Base-by-base conservation (phyloP, 164 flowering plant species). In the Pachysandra terminalis region DNA sequence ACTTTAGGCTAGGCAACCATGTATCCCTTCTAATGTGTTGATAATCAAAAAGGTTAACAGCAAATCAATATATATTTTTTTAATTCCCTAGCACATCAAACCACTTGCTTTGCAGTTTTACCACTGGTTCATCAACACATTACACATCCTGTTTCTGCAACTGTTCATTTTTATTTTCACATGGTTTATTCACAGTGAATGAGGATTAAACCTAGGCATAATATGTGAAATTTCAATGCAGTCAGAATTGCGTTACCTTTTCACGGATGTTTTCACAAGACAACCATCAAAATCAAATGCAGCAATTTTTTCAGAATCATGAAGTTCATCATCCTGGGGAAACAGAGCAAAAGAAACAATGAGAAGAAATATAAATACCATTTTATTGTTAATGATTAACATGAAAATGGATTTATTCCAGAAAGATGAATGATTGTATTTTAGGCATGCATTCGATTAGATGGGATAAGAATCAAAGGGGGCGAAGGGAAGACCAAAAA, bases 201-300 rank as follows among this genome's bases (percentile, higher is more conserved):
- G 24, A 3, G 7, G 55, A 68, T 45, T n/a, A 16, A 45, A 59
- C 12, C 17, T 51, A 48, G 23, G 26, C 12, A 49, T 19, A 51
- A 61, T 60, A 61, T 48, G n/a, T 32, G 3, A 7, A 32, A 32
- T 32, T 3, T 32, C 37, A 32, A 40, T 65, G 17, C 5, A 35
- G 26, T 28, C 61, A 74, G 24, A 59, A 56, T 51, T 19, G 61
- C 10, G 7, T 14, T 83, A 90, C 96, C 82, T 92, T 72, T 71
- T 84, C 35, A 92, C 92, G 59, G 87, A 78, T 65, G 98, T 92
- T 7, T 88, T 92, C 10, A 71, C 98, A 59, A 95, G 97, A 69
- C 97, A 90, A 21, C 97, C 97, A 86, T 95, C 98, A 86, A 95
- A 95, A 84, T 95, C 97, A 82, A 95, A 95, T 61, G 98, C 97